These are phyloP conservation scores for Diaporthe eres DNA, from an alignment of 2,329 filamentous ascomycete species.

Conservation along the genomic window DNA sequence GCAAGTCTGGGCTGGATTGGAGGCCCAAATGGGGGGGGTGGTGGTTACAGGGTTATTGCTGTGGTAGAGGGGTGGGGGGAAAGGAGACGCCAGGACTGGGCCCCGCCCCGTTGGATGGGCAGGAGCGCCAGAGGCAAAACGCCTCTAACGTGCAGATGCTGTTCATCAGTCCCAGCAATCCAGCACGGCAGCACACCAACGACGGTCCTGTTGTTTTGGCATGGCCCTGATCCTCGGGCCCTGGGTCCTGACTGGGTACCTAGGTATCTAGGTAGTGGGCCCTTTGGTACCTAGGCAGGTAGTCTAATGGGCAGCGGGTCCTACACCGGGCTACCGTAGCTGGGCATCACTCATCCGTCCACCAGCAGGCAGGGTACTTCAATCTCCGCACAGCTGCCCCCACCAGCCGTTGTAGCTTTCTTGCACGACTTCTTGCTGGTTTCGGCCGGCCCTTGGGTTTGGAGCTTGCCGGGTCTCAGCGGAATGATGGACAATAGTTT, in stretches of 20 bases:
- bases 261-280: not conserved
- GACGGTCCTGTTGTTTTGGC: constrained; percentile 9
- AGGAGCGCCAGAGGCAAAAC: constrained; percentile 24
- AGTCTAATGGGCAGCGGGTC: constrained; percentile 10
- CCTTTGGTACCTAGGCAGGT: not conserved
- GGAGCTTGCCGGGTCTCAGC: constrained; percentile 17
- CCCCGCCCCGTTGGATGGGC: constrained; percentile 13
- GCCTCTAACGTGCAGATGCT: not conserved
- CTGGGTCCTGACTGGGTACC: not conserved
- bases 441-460: constrained; percentile 1
- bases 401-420: constrained; percentile 8
- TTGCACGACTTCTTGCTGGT: not conserved
- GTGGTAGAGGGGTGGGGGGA: constrained; percentile 14
- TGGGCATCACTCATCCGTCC: not conserved
- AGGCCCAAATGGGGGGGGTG: not conserved
- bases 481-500: not conserved
- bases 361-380: constrained; percentile 6
- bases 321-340: not conserved
- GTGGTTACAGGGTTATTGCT: constrained; percentile 22
- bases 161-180: not conserved
- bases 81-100: constrained; percentile 10
- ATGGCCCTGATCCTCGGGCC: constrained; percentile 6
- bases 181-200: not conserved
- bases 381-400: constrained; percentile 23
- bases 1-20: constrained; percentile 21